These are phyloP conservation scores for Sporothrix variecibatus DNA, from an alignment of 2,329 filamentous ascomycete genomes.

Conservation along the genomic window DNA sequence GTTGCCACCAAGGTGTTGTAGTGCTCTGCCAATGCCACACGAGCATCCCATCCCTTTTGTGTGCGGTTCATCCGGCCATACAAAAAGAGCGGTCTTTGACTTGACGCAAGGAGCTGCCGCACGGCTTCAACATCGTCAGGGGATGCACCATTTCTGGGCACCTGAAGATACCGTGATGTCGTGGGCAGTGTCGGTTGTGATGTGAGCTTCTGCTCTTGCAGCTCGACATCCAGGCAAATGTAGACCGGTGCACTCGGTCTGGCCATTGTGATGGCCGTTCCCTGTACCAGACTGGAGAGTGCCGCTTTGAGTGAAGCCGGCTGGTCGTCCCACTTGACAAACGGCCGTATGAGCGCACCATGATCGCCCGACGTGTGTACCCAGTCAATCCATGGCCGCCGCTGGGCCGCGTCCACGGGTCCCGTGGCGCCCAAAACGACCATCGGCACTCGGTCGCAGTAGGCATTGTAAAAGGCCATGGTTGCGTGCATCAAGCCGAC, in stretches of 20 bases:
- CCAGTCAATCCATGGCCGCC: conserved; percentile 27
- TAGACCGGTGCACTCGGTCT: conserved; percentile 17
- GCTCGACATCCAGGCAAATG: conserved; percentile 23
- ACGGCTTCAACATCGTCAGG: conserved; percentile 1
- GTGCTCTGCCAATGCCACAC: conserved; percentile 21
- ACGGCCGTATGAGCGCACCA: conserved; percentile 21
- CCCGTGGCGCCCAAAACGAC: conserved; percentile 22
- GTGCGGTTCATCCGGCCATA: conserved; percentile 24
- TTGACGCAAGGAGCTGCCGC: not conserved
- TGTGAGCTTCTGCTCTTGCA: conserved; percentile 18
- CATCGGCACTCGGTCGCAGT: conserved; percentile 24
- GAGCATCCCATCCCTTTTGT: conserved; percentile 16
- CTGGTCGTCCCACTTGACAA: conserved; percentile 27
- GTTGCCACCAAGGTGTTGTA: conserved; percentile 18
- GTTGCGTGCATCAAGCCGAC: conserved; percentile 23
- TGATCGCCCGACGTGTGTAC: conserved; percentile 23
- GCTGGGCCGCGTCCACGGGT: conserved; percentile 19
- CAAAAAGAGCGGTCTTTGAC: conserved; percentile 15
- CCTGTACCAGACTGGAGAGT: conserved; percentile 19
- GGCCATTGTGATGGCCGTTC: not conserved
- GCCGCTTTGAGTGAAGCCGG: conserved; percentile 22
- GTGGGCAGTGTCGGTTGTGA: conserved; percentile 1
- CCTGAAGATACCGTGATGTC: conserved; percentile 12
- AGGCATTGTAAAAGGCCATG: conserved; percentile 26
- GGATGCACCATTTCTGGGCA: not conserved